Conservation (phyloP, 2,329 filamentous ascomycete species). For the Leptographium galeiforme region DNA sequence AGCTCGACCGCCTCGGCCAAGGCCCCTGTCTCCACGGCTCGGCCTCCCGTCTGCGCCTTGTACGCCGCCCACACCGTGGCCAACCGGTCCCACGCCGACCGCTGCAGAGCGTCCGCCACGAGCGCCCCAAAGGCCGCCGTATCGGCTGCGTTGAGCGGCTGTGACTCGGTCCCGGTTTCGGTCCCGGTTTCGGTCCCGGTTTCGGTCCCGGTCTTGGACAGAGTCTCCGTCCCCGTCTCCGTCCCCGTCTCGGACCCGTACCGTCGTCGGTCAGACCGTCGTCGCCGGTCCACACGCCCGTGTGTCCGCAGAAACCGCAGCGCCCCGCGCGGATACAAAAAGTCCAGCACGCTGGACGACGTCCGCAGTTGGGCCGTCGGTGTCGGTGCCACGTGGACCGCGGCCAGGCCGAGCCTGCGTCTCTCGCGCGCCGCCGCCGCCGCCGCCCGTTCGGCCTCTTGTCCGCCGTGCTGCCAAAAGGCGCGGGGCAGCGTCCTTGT, state of each 20-base stretch:
- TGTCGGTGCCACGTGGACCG: conserved; percentile 14
- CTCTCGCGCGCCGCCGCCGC: conserved; percentile 7
- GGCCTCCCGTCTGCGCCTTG: conserved; percentile 1
- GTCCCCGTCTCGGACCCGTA: neutral
- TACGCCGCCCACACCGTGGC: conserved; percentile 25
- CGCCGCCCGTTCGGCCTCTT: conserved; percentile 31
- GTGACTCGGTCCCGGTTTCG: neutral
- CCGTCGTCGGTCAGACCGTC: no score
- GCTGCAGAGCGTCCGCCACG: conserved; percentile 25
- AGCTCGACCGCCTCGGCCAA: neutral
- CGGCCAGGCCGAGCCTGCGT: conserved; percentile 3
- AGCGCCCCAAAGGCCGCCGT: conserved; percentile 29
- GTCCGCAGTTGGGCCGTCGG: conserved; percentile 23
- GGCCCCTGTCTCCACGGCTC: neutral
- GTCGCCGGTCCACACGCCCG: no score
- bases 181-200: no score
- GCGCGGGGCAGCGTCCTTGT: conserved; percentile 31
- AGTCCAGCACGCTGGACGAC: conserved; percentile 40
- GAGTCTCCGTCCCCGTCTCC: neutral
- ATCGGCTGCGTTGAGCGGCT: neutral
- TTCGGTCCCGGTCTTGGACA: no score
- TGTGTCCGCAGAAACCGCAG: conserved; percentile 24
- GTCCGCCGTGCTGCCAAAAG: conserved; percentile 43
- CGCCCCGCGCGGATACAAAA: conserved; percentile 35
- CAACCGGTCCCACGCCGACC: conserved; percentile 21